Conservation (phyloP, 257 asterid genomes). For the Solanum tarijense region DNA sequence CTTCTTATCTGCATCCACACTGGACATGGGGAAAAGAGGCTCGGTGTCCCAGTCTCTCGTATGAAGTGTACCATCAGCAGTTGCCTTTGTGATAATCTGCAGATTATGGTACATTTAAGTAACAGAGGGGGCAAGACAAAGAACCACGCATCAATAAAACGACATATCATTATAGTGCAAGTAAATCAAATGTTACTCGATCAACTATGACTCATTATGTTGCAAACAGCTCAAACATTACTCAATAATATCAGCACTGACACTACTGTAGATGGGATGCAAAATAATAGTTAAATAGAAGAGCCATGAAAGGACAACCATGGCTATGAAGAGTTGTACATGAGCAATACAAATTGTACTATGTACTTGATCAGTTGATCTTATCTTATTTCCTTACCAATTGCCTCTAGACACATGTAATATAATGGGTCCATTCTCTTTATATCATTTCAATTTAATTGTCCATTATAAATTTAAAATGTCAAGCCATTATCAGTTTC, state of each 20-base stretch:
- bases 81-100: constrained; percentile 77
- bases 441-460: background rate
- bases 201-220: background rate
- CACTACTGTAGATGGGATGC: background rate
- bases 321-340: background rate
- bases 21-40: constrained; percentile 73
- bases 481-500: background rate
- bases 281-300: background rate
- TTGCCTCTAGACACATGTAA: background rate
- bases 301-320: background rate
- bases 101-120: background rate
- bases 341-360: background rate
- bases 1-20: constrained; percentile 32
- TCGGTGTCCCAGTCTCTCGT: constrained; percentile 86
- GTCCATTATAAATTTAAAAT: background rate
- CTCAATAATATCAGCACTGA: background rate
- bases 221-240: background rate
- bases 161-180: background rate
- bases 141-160: background rate
- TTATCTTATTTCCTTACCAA: background rate
- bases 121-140: background rate
- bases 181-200: background rate
- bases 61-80: constrained; percentile 77
- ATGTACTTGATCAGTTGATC: background rate
- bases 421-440: background rate